Evolutionary conservation across 192 early-diverging fungal genomes (phyloP), one percentile per base, ranked within the genome.

Genomic region (Dissophora globulifera): DNA sequence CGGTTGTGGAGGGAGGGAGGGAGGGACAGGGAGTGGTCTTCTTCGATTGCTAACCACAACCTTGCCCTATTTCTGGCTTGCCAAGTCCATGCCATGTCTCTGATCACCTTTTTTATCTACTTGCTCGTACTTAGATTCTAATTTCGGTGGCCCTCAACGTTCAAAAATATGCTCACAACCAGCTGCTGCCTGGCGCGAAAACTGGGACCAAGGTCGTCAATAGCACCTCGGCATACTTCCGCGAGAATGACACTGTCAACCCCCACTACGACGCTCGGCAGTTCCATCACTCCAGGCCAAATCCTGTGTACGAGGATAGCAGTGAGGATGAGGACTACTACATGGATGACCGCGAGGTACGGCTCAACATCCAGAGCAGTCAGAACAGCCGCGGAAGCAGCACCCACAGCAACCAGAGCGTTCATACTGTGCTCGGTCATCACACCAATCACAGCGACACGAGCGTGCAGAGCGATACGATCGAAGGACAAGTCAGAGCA

Each of bases 91-190:
- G 7, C 35, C 35, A 38, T n/a, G n/a, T n/a, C n/a, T n/a, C n/a
- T n/a, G n/a, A n/a, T n/a, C n/a, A n/a, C n/a, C n/a, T n/a, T n/a
- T n/a, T n/a, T n/a, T n/a, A n/a, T n/a, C n/a, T n/a, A n/a, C n/a
- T n/a, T n/a, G n/a, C n/a, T n/a, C n/a, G n/a, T n/a, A 38, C 6
- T 33, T 63, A 88, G 86, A 80, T 87, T 53, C 76, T 88, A 22
- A 92, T 92, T 23, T 91, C 90, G 4, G 71, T 87, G 6, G 90
- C 90, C 1, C 80, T 92, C 35, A 92, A 92, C 67, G 59, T 92
- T 20, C 91, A 92, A 74, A 92, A 92, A 55, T 76, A 84, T 43
- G 90, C 89, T 17, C 81, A 82, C 30, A 82, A 82, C 63, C 75
- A 83, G 27, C 49, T 79, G 22, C 57, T 82, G 46, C 56, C 72